Conservation (phyloP, 2,329 filamentous ascomycete genomes). For the Peltaster fructicola region DNA sequence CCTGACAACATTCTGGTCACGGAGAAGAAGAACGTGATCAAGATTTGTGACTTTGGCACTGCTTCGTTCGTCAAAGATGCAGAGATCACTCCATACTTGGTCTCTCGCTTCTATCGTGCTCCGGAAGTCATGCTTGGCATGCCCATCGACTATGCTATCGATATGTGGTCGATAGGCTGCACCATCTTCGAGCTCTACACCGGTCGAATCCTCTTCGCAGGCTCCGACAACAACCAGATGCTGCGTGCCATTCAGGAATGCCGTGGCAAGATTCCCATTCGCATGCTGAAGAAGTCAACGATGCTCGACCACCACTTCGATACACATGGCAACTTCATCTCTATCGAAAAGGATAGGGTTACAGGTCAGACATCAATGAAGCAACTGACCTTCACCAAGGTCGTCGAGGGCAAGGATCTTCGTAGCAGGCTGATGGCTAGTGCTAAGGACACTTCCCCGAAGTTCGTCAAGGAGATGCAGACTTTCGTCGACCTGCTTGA, state of each 20-base stretch:
- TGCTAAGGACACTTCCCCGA: constrained; percentile 54
- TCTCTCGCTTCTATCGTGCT: constrained; percentile 92
- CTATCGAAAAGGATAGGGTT: constrained; percentile 70
- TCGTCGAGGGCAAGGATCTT: constrained; percentile 47
- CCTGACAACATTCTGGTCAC: constrained; percentile 93
- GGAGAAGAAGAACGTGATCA: constrained; percentile 65
- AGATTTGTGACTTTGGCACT: constrained; percentile 94
- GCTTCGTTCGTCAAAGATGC: constrained; percentile 81
- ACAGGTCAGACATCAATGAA: constrained; percentile 63
- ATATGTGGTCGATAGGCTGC: constrained; percentile 96
- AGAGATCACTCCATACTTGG: constrained; percentile 83
- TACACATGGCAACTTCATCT: constrained; percentile 57
- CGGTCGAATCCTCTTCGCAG: constrained; percentile 90
- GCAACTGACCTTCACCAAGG: constrained; percentile 52
- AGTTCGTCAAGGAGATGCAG: constrained; percentile 59
- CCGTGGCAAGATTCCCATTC: constrained; percentile 76
- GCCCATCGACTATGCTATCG: constrained; percentile 82
- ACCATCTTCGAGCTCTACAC: constrained; percentile 95
- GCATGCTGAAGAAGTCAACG: constrained; percentile 69
- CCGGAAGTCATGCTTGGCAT: constrained; percentile 97
- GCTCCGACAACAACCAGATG: constrained; percentile 97
- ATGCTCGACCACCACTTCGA: constrained; percentile 58
- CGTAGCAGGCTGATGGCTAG: constrained; percentile 54
- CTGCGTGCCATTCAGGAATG: constrained; percentile 91
- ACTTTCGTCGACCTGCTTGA: constrained; percentile 78